Base-by-base conservation (phyloP, 2,329 filamentous ascomycete species). In the Epichloe brachyelytri region DNA sequence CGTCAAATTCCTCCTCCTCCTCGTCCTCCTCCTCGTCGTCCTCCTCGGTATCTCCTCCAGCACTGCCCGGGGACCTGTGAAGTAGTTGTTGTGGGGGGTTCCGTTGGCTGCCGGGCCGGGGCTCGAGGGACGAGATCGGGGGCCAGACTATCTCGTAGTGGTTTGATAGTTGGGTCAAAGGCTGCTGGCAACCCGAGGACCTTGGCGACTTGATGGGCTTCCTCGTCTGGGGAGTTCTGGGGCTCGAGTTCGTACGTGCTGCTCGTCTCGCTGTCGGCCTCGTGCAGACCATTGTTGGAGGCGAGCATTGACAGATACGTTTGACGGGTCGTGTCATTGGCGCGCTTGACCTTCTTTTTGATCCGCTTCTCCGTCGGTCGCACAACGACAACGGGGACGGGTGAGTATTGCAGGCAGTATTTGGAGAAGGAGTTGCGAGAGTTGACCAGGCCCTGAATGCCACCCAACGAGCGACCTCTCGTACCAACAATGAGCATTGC, bases 401-500 rank as follows among this genome's bases (percentile, higher is more conserved):
- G 89, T 2, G 87, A 95, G 65, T 95, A 90, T 63, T 96, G 90
- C 12, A 95, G 76, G 61, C 90, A 95, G 68, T 95, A 96, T 64
- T 95, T 95, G 26, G 88, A 94, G 43, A 95, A 90, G 0, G 86
- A 93, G 56, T 88, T 93, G 43, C 76, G 71, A 34, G 77, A 78
- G 46, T 87, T 88, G 41, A 95, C 78, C 33, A 95, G 73, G 46
- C 88, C 87, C 63, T 95, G 89, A 52, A 95, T 83, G 26, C 89
- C 88, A 36, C 88, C 88, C 2, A 95, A 75, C 38, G 85, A 91
- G 50, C 88, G 80, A 44, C 90, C 90, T 59, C 86, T 80, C 1
- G 90, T 95, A 43, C 90, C 90, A 15, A 96, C 90, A 30, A 96
- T 85, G 20, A 96, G 77, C 71, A 95, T 90, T 3, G 87, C 88